These are phyloP conservation scores for Micractinium sp. DNA, from an alignment of 139 green algal species.

Conservation along the genomic window DNA sequence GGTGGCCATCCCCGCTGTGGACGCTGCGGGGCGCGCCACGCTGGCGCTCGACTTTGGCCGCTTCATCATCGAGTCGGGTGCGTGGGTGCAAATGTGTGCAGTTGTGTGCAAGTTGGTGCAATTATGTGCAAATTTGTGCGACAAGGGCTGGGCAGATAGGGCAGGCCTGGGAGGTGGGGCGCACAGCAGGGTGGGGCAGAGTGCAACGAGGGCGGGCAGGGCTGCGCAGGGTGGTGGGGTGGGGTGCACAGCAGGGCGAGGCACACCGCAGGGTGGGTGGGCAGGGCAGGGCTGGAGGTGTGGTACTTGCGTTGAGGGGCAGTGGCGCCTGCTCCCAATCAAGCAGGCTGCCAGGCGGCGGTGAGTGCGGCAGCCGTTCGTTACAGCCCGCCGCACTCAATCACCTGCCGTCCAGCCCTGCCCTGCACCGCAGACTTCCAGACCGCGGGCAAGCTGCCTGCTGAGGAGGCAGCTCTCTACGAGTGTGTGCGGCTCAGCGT, in stretches of 20 bases:
- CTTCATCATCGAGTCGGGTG: constrained; percentile 63
- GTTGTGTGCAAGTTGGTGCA: not conserved
- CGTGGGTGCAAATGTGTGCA: too few relatives aligned
- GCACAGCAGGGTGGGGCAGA: too few relatives aligned
- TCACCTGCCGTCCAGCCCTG: not conserved
- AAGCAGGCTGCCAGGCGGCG: not conserved
- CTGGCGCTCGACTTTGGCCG: constrained; percentile 82
- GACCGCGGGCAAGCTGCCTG: constrained; percentile 36
- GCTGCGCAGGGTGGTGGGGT: not conserved
- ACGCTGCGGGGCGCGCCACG: constrained; percentile 42
- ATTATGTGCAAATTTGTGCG: not conserved
- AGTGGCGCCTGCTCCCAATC: not conserved
- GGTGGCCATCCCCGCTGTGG: constrained; percentile 66
- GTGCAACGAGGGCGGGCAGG: too few relatives aligned
- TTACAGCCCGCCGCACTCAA: not conserved
- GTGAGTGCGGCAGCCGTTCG: not conserved
- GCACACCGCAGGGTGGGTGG: too few relatives aligned
- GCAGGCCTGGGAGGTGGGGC: too few relatives aligned
- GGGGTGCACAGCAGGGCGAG: too few relatives aligned
- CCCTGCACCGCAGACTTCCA: constrained; percentile 31
- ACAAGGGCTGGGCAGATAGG: not conserved
- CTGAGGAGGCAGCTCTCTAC: constrained; percentile 81
- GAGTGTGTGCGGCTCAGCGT: constrained; percentile 68
- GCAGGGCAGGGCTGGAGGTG: too few relatives aligned
- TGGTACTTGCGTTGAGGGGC: not conserved